Evolutionary conservation across 306 rosid species (phyloP), one percentile per base, ranked within the genome.

Genomic region (Vigna unguiculata): DNA sequence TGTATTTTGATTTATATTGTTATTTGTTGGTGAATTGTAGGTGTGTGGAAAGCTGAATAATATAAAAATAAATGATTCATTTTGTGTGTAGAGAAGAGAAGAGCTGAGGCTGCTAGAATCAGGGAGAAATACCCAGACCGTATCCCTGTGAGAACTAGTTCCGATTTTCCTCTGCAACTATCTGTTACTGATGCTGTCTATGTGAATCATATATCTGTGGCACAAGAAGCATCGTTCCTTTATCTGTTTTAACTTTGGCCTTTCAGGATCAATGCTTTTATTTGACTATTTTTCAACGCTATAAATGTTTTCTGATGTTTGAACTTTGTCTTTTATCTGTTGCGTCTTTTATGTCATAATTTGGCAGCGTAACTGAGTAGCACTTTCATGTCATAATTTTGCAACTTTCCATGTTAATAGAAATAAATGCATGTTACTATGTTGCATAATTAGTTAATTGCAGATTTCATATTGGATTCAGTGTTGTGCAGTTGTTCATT

Each of bases 71-170:
- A 77, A 60, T 67, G 51, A 19, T 67, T 67, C 28, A 47, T 71
- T 70, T 85, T 76, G 13, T 74, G 9, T 80, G 20, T 89, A 93
- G 98, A 89, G 87, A 93, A 93, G 89, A 87, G 98, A 80, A 83
- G 93, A 62, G 93, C 96, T 2, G 98, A 93, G 81, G 97, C 98
- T 62, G 89, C 93, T 53, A 88, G 98, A 83, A 93, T 93, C 71
- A 88, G 96, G 81, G 98, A 91, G 79, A 93, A 93, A 74, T 93
- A 93, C 85, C 91, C 97, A 0, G 98, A 93, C 75, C 90, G 98
- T 69, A 93, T 93, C 69, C 98, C 98, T 53, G 98, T 93, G 86
- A 84, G 96, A 83, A 69, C 45, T 73, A 20, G 61, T n/a, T 15
- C 16, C 71, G 38, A 13, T 49, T 41, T 61, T 51, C 21, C 32